phyloP scores from a whole-genome alignment of 2,329 filamentous ascomycete genomes.

The Trichothecium roseum region DNA sequence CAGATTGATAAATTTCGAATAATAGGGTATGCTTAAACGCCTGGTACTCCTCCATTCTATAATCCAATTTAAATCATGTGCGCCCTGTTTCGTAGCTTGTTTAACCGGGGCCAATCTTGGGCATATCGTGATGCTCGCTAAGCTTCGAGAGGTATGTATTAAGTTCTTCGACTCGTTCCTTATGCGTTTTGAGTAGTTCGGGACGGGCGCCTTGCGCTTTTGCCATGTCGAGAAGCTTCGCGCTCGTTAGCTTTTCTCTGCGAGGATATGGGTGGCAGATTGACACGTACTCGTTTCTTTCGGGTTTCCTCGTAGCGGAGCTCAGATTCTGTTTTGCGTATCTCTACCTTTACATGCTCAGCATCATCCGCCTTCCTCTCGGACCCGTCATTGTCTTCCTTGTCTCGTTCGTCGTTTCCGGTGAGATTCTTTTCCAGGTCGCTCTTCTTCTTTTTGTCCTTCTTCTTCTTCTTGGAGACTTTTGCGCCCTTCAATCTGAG shows the following conservation, averaged over 20 bases:
- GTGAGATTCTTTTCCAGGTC: slow-evolving; percentile 38
- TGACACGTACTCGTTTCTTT: slow-evolving; percentile 60
- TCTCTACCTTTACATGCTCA: slow-evolving; percentile 20
- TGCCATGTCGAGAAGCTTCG: slow-evolving; percentile 68
- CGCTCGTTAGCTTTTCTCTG: background rate
- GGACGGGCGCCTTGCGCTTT: slow-evolving; percentile 46
- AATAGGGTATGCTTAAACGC: too few relatives aligned
- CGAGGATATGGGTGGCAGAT: background rate
- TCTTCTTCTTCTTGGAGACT: slow-evolving; percentile 54
- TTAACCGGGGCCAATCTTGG: slow-evolving; percentile 53
- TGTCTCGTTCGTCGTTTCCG: slow-evolving; percentile 14
- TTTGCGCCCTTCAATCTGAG: slow-evolving; percentile 78
- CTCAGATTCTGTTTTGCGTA: slow-evolving; percentile 75
- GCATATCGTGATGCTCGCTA: slow-evolving; percentile 98
- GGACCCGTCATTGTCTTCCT: slow-evolving; percentile 13
- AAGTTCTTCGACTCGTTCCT: slow-evolving; percentile 89
- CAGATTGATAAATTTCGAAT: too few relatives aligned
- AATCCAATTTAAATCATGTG: background rate
- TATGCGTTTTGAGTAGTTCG: slow-evolving; percentile 91
- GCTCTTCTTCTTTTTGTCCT: slow-evolving; percentile 42
- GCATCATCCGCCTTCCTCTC: slow-evolving; percentile 17
- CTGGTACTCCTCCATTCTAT: background rate
- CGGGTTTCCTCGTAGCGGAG: slow-evolving; percentile 68
- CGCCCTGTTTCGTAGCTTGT: background rate
- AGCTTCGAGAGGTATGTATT: slow-evolving; percentile 87